Percentiles rank a stretch among this genome's conserved stretches.
Evolutionary conservation across 2,329 filamentous ascomycete genomes (phyloP).

Genomic region (Fusarium sp.): DNA sequence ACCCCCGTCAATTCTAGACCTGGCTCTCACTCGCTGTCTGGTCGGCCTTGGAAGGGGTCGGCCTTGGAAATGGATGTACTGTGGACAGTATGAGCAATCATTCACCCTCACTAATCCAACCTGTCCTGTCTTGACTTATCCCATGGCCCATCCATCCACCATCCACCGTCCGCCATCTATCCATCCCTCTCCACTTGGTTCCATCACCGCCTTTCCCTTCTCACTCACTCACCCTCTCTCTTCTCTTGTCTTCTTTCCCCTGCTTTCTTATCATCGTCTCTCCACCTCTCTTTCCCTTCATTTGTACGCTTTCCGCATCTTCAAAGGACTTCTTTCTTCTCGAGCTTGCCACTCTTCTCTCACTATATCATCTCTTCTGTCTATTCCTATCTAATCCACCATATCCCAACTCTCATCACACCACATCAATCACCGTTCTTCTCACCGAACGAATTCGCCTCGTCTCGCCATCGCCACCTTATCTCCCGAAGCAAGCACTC

Average conservation of each 20-base stretch:
- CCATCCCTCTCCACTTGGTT: constrained; percentile 46
- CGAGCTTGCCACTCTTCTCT: constrained; percentile 45
- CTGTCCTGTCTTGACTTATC: constrained; percentile 20
- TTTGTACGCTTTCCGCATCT: constrained; percentile 45
- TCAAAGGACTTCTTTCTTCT: constrained; percentile 49
- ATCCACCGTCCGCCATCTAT: constrained; percentile 31
- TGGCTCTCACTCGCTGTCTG: constrained; percentile 19
- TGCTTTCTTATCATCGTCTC: constrained; percentile 45
- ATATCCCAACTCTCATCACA: constrained; percentile 4
- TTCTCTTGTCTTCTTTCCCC: constrained; percentile 45
- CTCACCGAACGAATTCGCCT: constrained; percentile 36
- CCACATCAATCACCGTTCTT: constrained; percentile 23
- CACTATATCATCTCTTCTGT: constrained; percentile 33
- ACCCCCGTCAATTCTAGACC: constrained; percentile 24
- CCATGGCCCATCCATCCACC: constrained; percentile 43
- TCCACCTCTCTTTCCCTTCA: constrained; percentile 45
- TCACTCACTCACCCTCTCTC: constrained; percentile 43
- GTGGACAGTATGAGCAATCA: constrained; percentile 31
- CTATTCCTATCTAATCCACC: constrained; percentile 26
- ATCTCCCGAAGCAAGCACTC: constrained; percentile 35
- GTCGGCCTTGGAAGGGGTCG: constrained; percentile 26
- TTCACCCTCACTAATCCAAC: constrained; percentile 39
- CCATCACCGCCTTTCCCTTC: constrained; percentile 49
- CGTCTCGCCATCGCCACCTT: constrained; percentile 34
- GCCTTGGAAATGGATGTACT: constrained; percentile 8